Conservation (phyloP, 1,284 basidiomycete genomes). For the Ceratobasidium sp. region DNA sequence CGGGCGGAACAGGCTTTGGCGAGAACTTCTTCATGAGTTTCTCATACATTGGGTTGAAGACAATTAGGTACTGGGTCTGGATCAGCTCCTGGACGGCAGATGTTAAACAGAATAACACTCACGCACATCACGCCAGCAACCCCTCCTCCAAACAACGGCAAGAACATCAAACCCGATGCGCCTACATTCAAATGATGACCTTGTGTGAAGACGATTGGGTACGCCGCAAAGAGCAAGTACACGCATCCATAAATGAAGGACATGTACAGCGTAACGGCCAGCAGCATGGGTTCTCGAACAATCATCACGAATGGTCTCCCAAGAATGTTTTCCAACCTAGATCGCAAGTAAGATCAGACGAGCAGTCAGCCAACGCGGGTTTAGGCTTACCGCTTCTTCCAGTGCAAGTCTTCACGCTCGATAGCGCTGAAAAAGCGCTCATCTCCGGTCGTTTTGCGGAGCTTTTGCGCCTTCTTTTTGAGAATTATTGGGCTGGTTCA, state of each 20-base stretch:
- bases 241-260: constrained; percentile 47
- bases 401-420: constrained; percentile 45
- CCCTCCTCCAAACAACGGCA: constrained; percentile 56
- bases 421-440: constrained; percentile 62
- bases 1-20: constrained; percentile 46
- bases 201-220: constrained; percentile 56
- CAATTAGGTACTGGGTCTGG: constrained; percentile 43
- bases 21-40: constrained; percentile 36
- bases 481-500: constrained; percentile 59
- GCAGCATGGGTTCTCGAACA: constrained; percentile 78
- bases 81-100: neutral
- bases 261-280: constrained; percentile 72
- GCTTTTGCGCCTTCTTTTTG: constrained; percentile 55
- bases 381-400: constrained; percentile 47
- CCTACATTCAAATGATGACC: constrained; percentile 56
- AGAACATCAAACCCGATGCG: constrained; percentile 56
- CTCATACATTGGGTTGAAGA: constrained; percentile 47
- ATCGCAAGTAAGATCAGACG: too few species aligned
- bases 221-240: constrained; percentile 55
- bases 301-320: constrained; percentile 72
- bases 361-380: too few species aligned
- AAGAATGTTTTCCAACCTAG: constrained; percentile 56
- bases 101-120: neutral
- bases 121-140: constrained; percentile 41
- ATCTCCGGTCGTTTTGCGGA: constrained; percentile 70